These are phyloP conservation scores for Russula virescens DNA, from an alignment of 768 basidiomycete genomes.

Conservation along the genomic window DNA sequence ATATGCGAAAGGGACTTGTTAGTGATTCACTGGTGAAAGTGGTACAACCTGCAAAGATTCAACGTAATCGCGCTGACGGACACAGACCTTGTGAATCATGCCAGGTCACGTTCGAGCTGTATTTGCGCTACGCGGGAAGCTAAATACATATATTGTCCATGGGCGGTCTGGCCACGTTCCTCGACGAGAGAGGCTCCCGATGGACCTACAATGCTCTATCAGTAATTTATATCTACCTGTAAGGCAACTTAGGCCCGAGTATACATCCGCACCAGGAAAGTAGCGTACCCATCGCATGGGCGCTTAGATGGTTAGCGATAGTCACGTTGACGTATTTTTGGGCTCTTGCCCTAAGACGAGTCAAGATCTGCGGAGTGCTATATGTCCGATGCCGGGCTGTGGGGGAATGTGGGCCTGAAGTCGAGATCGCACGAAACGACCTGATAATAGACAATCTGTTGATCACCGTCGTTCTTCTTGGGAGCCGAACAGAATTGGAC, in stretches of 20 bases:
- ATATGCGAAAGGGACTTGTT: constrained; percentile 75
- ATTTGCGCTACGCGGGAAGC: constrained; percentile 73
- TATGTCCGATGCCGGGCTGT: constrained; percentile 73
- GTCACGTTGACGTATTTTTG: constrained; percentile 53
- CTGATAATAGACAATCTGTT: constrained; percentile 75
- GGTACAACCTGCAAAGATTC: constrained; percentile 49
- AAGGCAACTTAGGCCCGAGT: not conserved
- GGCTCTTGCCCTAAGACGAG: constrained; percentile 47
- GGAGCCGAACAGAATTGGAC: constrained; percentile 62
- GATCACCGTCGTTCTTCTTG: constrained; percentile 52
- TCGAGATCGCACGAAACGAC: constrained; percentile 29
- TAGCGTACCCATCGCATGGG: constrained; percentile 61
- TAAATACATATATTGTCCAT: constrained; percentile 76
- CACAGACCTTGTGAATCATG: constrained; percentile 59
- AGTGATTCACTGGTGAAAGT: constrained; percentile 60
- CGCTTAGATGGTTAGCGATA: constrained; percentile 54
- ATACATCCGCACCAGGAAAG: not conserved
- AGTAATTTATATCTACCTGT: constrained; percentile 69
- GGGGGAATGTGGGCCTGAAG: not conserved
- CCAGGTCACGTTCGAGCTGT: constrained; percentile 64
- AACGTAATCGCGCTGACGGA: not conserved
- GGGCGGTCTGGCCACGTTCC: constrained; percentile 40
- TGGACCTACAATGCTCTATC: constrained; percentile 62
- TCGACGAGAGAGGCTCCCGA: not conserved
- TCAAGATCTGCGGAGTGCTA: constrained; percentile 55